Base-by-base conservation (phyloP, 495 filamentous ascomycete species). In the Schizothecium vesticola region DNA sequence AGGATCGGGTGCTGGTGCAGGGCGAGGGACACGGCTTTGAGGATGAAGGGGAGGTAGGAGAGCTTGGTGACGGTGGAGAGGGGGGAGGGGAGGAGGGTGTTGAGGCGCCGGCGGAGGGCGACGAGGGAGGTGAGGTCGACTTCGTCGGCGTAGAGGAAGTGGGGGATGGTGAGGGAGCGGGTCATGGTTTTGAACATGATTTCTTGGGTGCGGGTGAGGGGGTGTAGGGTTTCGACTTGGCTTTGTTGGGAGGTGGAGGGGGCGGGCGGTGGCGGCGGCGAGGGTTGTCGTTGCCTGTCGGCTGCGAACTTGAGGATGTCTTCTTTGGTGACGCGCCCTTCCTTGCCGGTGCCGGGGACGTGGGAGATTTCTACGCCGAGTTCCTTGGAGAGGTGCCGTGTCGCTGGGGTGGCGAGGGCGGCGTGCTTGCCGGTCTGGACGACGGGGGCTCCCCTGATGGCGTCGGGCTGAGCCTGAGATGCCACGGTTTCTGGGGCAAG, bases 141-240 rank as follows among this genome's bases (percentile, higher is more conserved):
- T 75, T 94, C 90, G 76, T 97, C 92, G 13, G 92, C 88, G 78
- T 92, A 99, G 60, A 97, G 86, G 77, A 99, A 96, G 78, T 98
- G 96, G 0, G 95, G 96, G 69, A 94, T 98, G 59, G 73, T 86
- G 69, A 99, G 83, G 21, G 93, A 96, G 56, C 87, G 87, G 23
- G 94, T 98, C 96, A 99, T 99, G n/a, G 88, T 87, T 78, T 95
- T 97, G 87, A 97, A 97, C 96, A 99, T 99, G 74, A 92, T 89
- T 22, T 85, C 81, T 80, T 98, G 95, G 28, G 92, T 91, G 26
- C 87, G 87, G 4, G 92, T 91, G 22, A 99, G 80, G 64, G 86
- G 80, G 26, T 87, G 79, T 1, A 80, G 77, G 3, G 86, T 86
- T 73, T 98, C 96, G 33, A 82, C 80, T 73, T 92, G 90, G 78